Base-by-base conservation (phyloP, 176 grass and related monocot genomes). In the Guadua angustifolia region DNA sequence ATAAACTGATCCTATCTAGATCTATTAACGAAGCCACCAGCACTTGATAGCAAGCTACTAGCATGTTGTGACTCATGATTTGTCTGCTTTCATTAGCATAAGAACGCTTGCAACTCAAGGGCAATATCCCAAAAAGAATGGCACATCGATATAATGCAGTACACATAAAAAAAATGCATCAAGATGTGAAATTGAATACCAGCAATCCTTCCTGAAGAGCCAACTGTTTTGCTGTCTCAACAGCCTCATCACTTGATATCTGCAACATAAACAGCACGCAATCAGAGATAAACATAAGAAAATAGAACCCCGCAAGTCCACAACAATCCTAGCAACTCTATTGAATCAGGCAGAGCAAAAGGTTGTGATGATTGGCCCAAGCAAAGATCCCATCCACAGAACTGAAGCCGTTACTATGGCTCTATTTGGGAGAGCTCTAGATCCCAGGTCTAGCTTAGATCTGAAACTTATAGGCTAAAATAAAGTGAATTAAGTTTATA, bases 131-230 rank as follows among this genome's bases (percentile, higher is more conserved):
- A 69, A 74, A 70, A 66, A 71, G 50, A 81, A 77, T 25, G 15
- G 6, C 15, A 21, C 6, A 70, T 39, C 25, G 57, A 86, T 42
- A 85, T 9, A 66, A 66, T 68, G 21, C 18, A 35, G n/a, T 47
- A 17, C 21, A 51, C 22, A 77, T 29, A 22, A 61, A 71, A 71
- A 61, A 53, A 72, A 11, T 38, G 13, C 6, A 82, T 44, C 63
- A 81, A 62, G 4, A 82, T 36, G 36, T 76, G 53, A 50, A 57
- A 63, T 77, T 65, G 78, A 35, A 68, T 89, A 98, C 95, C 93
- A 98, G 86, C 79, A 98, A 87, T 85, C 93, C 95, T 94, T 98
- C 95, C 69, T 94, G 89, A 77, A 98, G 85, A 90, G 95, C 91
- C 72, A 98, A 82, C 81, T 98, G 93, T 78, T 98, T 98, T 87